phyloP scores from a whole-genome alignment of 345 rosid species.

The Rhodamnia argentea region DNA sequence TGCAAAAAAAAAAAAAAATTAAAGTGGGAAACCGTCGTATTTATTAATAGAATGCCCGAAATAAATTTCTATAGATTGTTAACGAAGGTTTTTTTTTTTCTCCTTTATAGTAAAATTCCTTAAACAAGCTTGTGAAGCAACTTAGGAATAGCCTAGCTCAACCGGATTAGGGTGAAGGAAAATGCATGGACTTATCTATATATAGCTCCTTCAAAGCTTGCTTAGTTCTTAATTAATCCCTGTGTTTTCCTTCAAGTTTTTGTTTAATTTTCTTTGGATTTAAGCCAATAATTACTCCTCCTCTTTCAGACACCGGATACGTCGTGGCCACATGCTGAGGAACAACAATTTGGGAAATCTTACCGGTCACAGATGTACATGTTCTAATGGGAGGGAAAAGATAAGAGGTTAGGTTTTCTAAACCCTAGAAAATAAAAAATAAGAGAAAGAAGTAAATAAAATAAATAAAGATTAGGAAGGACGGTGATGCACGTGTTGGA shows the following conservation, averaged over 20 bases:
- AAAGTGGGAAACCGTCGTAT: background rate
- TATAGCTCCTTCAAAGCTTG: background rate
- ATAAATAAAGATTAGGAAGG: background rate
- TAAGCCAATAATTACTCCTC: background rate
- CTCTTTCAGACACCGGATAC: background rate
- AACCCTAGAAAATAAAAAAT: background rate
- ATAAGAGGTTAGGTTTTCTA: background rate
- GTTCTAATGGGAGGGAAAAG: background rate
- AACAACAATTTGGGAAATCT: background rate
- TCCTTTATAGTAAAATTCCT: background rate
- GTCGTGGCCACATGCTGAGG: background rate
- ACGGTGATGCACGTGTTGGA: background rate
- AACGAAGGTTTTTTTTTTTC: background rate
- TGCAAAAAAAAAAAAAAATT: background rate
- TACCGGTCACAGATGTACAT: background rate
- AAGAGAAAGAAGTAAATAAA: background rate
- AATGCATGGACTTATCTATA: background rate
- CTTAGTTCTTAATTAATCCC: background rate
- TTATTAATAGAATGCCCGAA: background rate
- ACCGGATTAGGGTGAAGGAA: background rate
- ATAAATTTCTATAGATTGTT: background rate
- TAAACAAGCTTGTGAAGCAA: background rate
- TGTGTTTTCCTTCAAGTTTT: background rate
- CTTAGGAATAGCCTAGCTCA: background rate
- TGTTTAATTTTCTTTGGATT: background rate